Evolutionary conservation across 2,329 filamentous ascomycete species (phyloP).

Genomic region (Emergomyces africanus): DNA sequence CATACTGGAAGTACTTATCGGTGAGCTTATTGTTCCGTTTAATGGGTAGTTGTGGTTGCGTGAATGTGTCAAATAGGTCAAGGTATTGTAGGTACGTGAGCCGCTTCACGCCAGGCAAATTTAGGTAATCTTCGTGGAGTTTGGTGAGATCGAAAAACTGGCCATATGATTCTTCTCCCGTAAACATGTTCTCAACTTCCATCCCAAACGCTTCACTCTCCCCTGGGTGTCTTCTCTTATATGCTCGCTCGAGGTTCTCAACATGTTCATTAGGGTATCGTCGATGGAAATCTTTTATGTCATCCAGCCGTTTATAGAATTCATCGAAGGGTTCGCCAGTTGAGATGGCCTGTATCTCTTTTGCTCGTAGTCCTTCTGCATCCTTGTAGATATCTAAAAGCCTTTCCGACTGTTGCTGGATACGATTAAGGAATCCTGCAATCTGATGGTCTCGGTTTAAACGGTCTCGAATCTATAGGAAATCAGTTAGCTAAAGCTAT

Average conservation of each 20-base stretch:
- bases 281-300: constrained; percentile 76
- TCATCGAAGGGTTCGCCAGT: constrained; percentile 78
- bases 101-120: constrained; percentile 74
- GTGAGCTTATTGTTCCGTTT: constrained; percentile 77
- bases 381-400: constrained; percentile 78
- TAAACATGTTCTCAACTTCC: constrained; percentile 83
- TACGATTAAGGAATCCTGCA: constrained; percentile 70
- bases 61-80: constrained; percentile 78
- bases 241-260: constrained; percentile 87
- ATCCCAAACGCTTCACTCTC: constrained; percentile 51
- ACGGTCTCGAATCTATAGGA: constrained; percentile 66
- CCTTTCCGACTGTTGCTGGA: constrained; percentile 71
- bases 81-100: constrained; percentile 87
- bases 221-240: constrained; percentile 57
- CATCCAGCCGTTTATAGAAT: constrained; percentile 74
- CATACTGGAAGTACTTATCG: constrained; percentile 83
- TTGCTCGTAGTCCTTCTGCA: constrained; percentile 54
- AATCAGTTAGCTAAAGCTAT: constrained; percentile 11
- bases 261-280: constrained; percentile 89
- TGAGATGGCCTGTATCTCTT: constrained; percentile 73
- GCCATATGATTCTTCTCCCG: constrained; percentile 86
- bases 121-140: constrained; percentile 78
- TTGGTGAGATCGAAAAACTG: constrained; percentile 81
- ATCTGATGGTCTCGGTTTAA: constrained; percentile 89
- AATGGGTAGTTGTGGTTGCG: constrained; percentile 57